Conservation (phyloP, 2,329 filamentous ascomycete species). For the Pseudocercospora macadamiae region DNA sequence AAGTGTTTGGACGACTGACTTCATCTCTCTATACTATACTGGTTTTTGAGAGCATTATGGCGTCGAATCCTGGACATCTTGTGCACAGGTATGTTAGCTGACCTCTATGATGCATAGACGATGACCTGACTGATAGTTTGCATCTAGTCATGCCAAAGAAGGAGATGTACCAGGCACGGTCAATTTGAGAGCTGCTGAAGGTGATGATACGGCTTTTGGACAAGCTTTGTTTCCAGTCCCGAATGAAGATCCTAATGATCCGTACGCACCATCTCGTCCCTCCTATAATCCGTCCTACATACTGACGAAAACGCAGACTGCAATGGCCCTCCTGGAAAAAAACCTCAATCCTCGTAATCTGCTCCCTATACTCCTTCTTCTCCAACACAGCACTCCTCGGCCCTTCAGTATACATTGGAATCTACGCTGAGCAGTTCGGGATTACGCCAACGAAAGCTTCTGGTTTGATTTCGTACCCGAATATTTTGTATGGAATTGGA, state of each 20-base stretch:
- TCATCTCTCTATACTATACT: too few relatives aligned
- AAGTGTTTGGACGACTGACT: background rate
- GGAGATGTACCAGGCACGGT: slow-evolving; percentile 61
- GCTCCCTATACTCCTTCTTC: slow-evolving; percentile 61
- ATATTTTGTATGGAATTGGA: slow-evolving; percentile 63
- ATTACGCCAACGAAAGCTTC: slow-evolving; percentile 57
- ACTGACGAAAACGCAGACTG: background rate
- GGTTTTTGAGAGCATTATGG: too few relatives aligned
- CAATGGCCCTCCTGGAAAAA: slow-evolving; percentile 62
- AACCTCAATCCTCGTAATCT: slow-evolving; percentile 58
- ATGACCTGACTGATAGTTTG: background rate
- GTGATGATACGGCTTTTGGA: slow-evolving; percentile 61
- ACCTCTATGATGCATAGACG: background rate
- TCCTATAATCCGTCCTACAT: slow-evolving; percentile 31
- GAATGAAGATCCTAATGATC: slow-evolving; percentile 64
- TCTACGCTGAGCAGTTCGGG: slow-evolving; percentile 57
- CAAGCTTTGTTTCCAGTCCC: slow-evolving; percentile 65
- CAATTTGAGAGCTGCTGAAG: slow-evolving; percentile 57
- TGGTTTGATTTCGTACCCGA: slow-evolving; percentile 62
- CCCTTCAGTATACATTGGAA: slow-evolving; percentile 59
- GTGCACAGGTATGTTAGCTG: slow-evolving; percentile 20
- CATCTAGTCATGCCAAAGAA: slow-evolving; percentile 57
- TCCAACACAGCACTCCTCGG: slow-evolving; percentile 61
- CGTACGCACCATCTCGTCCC: slow-evolving; percentile 28
- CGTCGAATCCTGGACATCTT: slow-evolving; percentile 17